Evolutionary conservation across 805 yeast species (phyloP).

Genomic region (Starmerella stellata): DNA sequence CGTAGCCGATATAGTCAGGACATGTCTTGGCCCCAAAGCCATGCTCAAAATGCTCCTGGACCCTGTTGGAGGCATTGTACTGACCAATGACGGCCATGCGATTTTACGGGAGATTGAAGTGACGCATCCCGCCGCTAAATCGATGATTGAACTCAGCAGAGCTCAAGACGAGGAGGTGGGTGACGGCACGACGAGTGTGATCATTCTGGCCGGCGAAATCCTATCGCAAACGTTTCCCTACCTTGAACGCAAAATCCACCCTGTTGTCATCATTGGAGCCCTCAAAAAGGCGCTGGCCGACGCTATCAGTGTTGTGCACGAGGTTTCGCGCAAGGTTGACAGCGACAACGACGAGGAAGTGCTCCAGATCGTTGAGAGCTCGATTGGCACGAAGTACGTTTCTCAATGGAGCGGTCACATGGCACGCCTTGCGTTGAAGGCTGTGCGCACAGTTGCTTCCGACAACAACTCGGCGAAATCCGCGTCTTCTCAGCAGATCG

Average conservation of each 20-base stretch:
- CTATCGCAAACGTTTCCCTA: constrained; percentile 89
- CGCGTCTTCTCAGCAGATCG: constrained; percentile 30
- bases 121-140: constrained; percentile 97
- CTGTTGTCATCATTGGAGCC: constrained; percentile 88
- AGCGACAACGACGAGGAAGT: constrained; percentile 67
- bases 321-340: constrained; percentile 71
- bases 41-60: constrained; percentile 96
- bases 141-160: constrained; percentile 90
- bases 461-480: constrained; percentile 23
- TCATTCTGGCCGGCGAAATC: constrained; percentile 91
- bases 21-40: constrained; percentile 97
- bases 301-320: constrained; percentile 73
- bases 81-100: constrained; percentile 98
- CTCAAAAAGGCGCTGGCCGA: constrained; percentile 78
- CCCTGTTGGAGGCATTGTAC: constrained; percentile 83
- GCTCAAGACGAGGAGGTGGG: constrained; percentile 99
- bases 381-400: constrained; percentile 92
- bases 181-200: constrained; percentile 95
- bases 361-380: constrained; percentile 68
- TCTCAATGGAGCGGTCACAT: constrained; percentile 76
- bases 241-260: constrained; percentile 83
- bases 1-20: constrained; percentile 90
- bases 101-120: constrained; percentile 84
- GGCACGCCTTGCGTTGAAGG: constrained; percentile 74
- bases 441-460: constrained; percentile 61